A percentile compares a stretch with the other conserved stretches of the same genome.
phyloP scores from a whole-genome alignment of 345 rosid genomes.

The Trapa bicornis region DNA sequence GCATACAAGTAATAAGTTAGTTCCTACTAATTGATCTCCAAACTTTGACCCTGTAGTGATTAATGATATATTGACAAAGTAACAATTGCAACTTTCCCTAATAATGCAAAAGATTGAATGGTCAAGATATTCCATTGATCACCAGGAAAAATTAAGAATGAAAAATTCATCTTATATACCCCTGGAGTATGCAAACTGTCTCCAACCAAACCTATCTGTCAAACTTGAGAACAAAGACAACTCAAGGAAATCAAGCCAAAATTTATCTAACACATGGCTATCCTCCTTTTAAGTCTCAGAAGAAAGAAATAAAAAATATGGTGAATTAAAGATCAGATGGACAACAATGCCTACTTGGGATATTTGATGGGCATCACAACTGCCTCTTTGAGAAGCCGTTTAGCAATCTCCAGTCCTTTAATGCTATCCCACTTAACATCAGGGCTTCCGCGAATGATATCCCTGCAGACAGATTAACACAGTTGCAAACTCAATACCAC shows the following conservation, averaged over 20 bases:
- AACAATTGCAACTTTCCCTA: not conserved
- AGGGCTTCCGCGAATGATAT: conserved; percentile 84
- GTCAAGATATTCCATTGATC: not conserved
- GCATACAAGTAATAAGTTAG: not conserved
- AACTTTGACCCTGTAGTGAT: not conserved
- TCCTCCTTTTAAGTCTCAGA: not conserved
- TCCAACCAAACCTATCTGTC: not conserved
- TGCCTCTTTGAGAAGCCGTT: conserved; percentile 86
- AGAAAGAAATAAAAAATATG: not conserved
- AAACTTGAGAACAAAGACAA: not conserved
- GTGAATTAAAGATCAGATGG: conserved; percentile 1
- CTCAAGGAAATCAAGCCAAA: conserved; percentile 2
- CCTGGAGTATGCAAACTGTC: not conserved
- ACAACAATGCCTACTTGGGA: conserved; percentile 49
- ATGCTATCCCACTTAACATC: conserved; percentile 94
- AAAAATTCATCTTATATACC: not conserved
- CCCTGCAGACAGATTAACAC: conserved; percentile 33
- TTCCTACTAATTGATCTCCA: not conserved
- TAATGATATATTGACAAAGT: not conserved
- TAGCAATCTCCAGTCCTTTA: conserved; percentile 81
- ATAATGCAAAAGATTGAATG: not conserved
- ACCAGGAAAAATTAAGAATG: not conserved
- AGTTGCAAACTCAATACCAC: not conserved
- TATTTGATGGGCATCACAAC: conserved; percentile 99
- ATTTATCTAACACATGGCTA: not conserved